Base-by-base conservation (phyloP, 164 flowering plant species). In the Magnolia kwangsiensis region DNA sequence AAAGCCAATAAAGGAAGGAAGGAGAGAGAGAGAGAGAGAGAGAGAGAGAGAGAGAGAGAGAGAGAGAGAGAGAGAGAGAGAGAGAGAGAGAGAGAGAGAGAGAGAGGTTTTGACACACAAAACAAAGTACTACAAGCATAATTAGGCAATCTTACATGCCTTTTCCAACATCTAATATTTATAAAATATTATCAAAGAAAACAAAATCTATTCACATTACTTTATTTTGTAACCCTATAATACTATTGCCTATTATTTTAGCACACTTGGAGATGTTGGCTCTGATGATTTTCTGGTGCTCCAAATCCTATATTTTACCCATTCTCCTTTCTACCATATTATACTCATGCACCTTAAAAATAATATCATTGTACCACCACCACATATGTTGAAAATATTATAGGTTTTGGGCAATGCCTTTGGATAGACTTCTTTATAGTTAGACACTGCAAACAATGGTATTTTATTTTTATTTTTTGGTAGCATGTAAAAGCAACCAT, bases 211-310 rank as follows among this genome's bases (percentile, higher is more conserved):
- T 65, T 55, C 18, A 55, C 18, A 11, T 19, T 64, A 31, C 20
- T 45, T 68, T 31, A 18, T 3, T 29, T 7, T 68, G 27, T 68
- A 68, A 14, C 37, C 71, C 50, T 10, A 14, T 27, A 31, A 24
- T 14, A 68, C 71, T 68, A 18, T 13, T 68, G 29, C 71, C n/a
- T 68, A 68, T 68, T 68, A 68, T 68, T 68, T 68, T 68, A 68
- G 71, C 4, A 65, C 29, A 19, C 45, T 27, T 14, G 50, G 50
- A 13, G 14, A 65, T 20, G 24, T 68, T 6, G 50, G 71, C 71
- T 24, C n/a, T 3, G 20, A 68, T 68, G 71, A 68, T 68, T 29
- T 13, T 68, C 7, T 68, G 14, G 49, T 16, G 16, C 68, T 3
- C 68, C 9, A 31, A 68, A 68, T 19, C 16, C 71, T 31, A 68